A percentile compares a stretch with the other conserved stretches of the same genome.
phyloP scores from a whole-genome alignment of 2,329 filamentous ascomycete genomes.

The Aspergillus brasiliensis region DNA sequence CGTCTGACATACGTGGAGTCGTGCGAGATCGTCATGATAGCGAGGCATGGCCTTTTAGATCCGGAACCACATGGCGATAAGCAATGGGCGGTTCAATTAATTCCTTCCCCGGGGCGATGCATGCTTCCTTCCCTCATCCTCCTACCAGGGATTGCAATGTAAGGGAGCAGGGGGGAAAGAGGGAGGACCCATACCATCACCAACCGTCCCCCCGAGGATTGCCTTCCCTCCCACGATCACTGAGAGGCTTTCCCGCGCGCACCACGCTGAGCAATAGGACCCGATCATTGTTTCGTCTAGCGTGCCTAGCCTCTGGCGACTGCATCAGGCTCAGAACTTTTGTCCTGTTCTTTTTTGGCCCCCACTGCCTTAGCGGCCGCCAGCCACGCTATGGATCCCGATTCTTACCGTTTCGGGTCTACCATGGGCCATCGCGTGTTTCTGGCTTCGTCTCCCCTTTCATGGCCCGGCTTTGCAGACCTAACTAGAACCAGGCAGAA shows the following conservation, averaged over 20 bases:
- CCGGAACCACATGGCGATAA: constrained; percentile 27
- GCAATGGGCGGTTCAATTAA: constrained; percentile 16
- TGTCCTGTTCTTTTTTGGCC: constrained; percentile 15
- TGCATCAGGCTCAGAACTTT: not conserved
- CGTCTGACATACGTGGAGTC: constrained; percentile 20
- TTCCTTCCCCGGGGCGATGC: constrained; percentile 1
- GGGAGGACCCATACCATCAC: not conserved
- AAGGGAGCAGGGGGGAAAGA: not conserved
- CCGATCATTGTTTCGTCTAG: not conserved
- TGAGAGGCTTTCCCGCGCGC: not conserved
- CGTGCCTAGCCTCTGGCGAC: not conserved
- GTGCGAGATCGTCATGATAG: constrained; percentile 22
- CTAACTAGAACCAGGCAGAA: not conserved
- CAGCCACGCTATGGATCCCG: constrained; percentile 19
- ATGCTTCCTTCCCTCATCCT: not conserved
- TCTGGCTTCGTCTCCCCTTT: not conserved
- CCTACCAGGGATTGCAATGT: not conserved
- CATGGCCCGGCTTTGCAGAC: not conserved
- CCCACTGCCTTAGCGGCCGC: constrained; percentile 18
- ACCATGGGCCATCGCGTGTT: not conserved
- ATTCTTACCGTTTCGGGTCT: constrained; percentile 11
- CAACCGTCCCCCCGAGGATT: not conserved
- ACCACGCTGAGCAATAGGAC: not conserved
- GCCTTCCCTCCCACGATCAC: not conserved
- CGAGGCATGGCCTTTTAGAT: constrained; percentile 17